These are phyloP conservation scores for Umbilicus rupestris DNA, from an alignment of 164 flowering plant genomes.

Conservation along the genomic window DNA sequence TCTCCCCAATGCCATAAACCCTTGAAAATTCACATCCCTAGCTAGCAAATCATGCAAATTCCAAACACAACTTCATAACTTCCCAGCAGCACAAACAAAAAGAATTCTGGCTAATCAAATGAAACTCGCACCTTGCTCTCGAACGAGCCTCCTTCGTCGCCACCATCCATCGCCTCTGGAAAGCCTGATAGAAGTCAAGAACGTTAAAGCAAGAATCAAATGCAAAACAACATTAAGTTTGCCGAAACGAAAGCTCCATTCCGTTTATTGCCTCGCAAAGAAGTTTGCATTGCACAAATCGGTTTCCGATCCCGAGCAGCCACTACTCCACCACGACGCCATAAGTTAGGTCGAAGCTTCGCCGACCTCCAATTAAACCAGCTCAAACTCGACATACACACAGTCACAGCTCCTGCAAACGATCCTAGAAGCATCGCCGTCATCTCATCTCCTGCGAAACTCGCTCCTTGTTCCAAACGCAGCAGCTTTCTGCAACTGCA, in stretches of 20 bases:
- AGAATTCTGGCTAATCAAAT: neutral
- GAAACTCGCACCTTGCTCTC: neutral
- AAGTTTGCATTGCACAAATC: neutral
- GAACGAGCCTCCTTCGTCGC: neutral
- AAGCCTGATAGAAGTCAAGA: neutral
- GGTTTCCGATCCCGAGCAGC: neutral
- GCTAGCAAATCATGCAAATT: neutral
- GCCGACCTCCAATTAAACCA: neutral
- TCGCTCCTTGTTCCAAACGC: no score
- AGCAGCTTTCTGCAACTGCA: no score
- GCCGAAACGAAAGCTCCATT: no score
- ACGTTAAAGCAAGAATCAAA: no score
- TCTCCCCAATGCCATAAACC: no score
- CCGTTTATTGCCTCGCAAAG: neutral
- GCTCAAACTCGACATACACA: neutral
- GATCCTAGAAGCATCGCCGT: neutral
- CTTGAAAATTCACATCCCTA: no score
- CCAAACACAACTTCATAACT: neutral
- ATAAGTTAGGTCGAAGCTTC: neutral
- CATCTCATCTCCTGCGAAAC: no score
- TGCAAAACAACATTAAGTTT: no score
- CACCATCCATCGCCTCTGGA: neutral
- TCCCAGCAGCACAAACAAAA: no score
- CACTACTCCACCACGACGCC: neutral
- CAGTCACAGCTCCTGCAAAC: neutral